Evolutionary conservation across 768 basidiomycete genomes (phyloP), one percentile per base, ranked within the genome.

Genomic region (Fomitopsis pulvina): DNA sequence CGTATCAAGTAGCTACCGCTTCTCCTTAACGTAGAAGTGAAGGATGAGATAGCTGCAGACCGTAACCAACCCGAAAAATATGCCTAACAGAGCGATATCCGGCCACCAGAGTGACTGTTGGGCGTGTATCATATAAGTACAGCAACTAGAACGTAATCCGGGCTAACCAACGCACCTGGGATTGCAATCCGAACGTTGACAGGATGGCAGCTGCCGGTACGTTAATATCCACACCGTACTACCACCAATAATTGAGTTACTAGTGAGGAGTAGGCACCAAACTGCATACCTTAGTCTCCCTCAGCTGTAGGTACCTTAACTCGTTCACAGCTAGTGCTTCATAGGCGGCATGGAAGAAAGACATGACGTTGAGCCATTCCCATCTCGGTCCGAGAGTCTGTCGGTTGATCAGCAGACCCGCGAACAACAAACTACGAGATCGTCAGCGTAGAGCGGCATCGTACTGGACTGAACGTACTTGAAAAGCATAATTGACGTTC

Each of bases 271-370:
- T 46, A 39, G 41, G n/a, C 14, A 4, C 18, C 22, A 29, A 25
- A 21, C 27, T 29, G 57, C 82, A 50, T 48, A 91, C 90, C 75
- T 87, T 90, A 56, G 84, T 79, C 63, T 99, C 92, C 64, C 91
- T 92, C 29, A 99, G 72, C 61, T 93, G 90, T 25, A 98, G 70
- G 68, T 96, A 97, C 44, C 94, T 76, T 50, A 99, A 72, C 66
- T 99, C 96, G 63, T 98, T 99, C 50, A 99, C 96, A n/a, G 94
- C 84, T 32, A 99, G 77, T 0, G 90, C 94, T 69, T 99, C 96
- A 57, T 93, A 98, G 0, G 91, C 96, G 21, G 96, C 95, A 70
- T 99, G 96, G 84, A 96, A 99, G 77, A 98, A 98, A 4, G 93
- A 96, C 5, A 90, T 62, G 0, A 87, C 92, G 63, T 93, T 88